These are phyloP conservation scores for Artemisia argyi DNA, from an alignment of 129 eudicot genomes.

Conservation along the genomic window DNA sequence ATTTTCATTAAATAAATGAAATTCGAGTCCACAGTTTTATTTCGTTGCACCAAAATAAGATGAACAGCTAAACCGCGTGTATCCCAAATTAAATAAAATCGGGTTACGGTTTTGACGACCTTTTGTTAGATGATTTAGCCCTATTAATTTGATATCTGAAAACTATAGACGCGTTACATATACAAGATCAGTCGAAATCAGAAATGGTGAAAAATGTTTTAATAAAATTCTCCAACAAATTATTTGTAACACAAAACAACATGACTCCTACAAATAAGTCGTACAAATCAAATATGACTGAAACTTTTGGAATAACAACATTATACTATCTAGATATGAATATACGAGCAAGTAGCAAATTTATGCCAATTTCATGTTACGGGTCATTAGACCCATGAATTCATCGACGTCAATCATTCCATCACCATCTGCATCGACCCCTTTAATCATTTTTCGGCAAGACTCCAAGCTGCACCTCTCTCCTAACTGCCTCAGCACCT, in stretches of 20 bases:
- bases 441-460: constrained; percentile 59
- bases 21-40: too few relatives aligned
- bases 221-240: neutral
- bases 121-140: too few relatives aligned
- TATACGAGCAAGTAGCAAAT: neutral
- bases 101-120: too few relatives aligned
- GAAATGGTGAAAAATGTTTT: neutral
- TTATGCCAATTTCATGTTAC: constrained; percentile 33
- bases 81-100: too few relatives aligned
- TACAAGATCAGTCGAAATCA: too few relatives aligned
- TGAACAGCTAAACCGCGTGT: too few relatives aligned
- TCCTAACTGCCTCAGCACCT: constrained; percentile 59
- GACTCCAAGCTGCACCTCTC: constrained; percentile 51
- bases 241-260: neutral
- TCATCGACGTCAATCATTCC: constrained; percentile 53
- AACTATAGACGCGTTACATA: too few relatives aligned
- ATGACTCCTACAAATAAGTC: neutral
- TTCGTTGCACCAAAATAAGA: too few relatives aligned
- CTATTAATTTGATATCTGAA: too few relatives aligned
- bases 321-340: neutral
- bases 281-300: neutral
- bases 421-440: constrained; percentile 53
- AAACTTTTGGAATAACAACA: neutral
- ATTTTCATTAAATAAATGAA: too few relatives aligned
- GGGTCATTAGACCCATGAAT: constrained; percentile 48